Evolutionary conservation across 768 basidiomycete species (phyloP).

Genomic region (Tricholoma hemisulphureum): DNA sequence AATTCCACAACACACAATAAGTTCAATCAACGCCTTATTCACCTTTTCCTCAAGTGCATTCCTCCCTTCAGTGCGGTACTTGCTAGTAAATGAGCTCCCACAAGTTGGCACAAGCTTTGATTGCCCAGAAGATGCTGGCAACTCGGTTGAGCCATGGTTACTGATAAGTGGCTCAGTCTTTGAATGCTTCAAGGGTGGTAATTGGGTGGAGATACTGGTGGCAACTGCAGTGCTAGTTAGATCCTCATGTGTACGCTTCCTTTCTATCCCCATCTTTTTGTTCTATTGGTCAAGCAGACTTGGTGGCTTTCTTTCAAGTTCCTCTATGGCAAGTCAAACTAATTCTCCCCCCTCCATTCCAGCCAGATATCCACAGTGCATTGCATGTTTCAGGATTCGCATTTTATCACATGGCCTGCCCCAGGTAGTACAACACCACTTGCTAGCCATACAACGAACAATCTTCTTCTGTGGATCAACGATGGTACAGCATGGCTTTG

Average conservation of each 20-base stretch:
- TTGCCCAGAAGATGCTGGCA: background rate
- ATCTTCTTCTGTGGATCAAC: slow-evolving; percentile 1
- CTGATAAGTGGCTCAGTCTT: background rate
- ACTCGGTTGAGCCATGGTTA: background rate
- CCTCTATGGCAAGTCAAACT: background rate
- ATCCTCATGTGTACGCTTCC: background rate
- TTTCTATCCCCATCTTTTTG: slow-evolving; percentile 1
- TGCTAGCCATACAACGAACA: background rate
- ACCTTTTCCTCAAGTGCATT: background rate
- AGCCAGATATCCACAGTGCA: background rate
- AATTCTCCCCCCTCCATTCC: background rate
- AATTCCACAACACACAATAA: background rate
- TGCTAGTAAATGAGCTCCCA: background rate
- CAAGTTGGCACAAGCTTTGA: background rate
- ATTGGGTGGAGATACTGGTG: background rate
- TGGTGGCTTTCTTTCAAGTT: background rate
- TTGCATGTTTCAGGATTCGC: background rate
- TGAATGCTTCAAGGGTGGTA: background rate
- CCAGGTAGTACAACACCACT: background rate
- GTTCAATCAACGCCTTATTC: background rate
- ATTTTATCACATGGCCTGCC: background rate
- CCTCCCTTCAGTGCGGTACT: background rate
- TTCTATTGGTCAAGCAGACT: background rate
- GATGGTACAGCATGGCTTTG: background rate
- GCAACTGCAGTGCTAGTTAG: background rate